Evolutionary conservation across 2,329 filamentous ascomycete species (phyloP), one percentile per base, ranked within the genome.

Genomic region (Botrytis cinerea): DNA sequence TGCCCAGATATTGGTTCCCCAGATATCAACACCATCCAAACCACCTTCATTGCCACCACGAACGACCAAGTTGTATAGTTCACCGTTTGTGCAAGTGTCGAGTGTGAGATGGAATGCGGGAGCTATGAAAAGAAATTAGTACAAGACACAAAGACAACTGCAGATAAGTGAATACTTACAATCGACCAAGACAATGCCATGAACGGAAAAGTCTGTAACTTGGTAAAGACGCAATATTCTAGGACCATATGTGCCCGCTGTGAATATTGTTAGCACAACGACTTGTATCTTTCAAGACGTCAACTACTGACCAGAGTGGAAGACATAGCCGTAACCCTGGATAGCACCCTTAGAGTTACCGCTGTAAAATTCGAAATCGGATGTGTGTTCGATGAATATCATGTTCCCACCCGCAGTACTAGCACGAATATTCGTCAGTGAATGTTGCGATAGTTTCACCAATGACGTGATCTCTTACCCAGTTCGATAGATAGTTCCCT

Each of bases 11-110:
- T 89, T 89, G 62, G 80, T 84, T 20, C 84, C 84, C 81, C 83
- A 87, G 6, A 89, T 83, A 77, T 89, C 86, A 73, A 89, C 83
- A 4, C 88, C 88, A 77, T 90, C 88, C 8, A 89, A 80, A 64
- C 86, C 86, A 66, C 87, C 87, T 74, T 81, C 79, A 72, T 88
- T 82, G 5, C 83, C 86, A 62, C 87, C 86, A 7, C 86, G 84
- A 73, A 89, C 86, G 14, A 84, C 85, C 83, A 88, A 83, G 28
- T 88, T 88, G 79, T 88, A 88, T 5, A 87, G 79, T 78, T 88
- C 86, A 20, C 86, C 86, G 76, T 86, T 85, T 25, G 81, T 80
- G 78, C 84, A 86, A 7, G 84, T 87, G 75, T 87, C 85, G 72
- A 88, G 77, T 16, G 81, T 81, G 69, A 88, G 83, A 77, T 88